Base-by-base conservation (phyloP, 805 yeast genomes). In the Metschnikowia amazonensis region DNA sequence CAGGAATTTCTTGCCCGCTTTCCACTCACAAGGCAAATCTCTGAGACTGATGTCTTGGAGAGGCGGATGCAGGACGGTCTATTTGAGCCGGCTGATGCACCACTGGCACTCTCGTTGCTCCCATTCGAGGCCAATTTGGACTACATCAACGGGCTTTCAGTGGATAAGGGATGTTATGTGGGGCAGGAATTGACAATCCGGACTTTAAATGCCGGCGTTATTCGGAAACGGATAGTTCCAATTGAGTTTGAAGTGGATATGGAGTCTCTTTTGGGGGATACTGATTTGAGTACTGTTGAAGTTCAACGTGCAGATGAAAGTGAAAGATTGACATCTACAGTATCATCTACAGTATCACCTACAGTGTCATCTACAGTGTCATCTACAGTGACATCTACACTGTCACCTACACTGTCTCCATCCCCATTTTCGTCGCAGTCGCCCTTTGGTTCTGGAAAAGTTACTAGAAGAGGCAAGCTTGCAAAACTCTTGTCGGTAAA, bases 181-280 rank as follows among this genome's bases (percentile, higher is more conserved):
- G 99, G 99, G 1, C 99, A 94, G 65, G 99, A 94, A 62, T 71
- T 94, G 42, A 90, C 97, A 0, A 89, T 90, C 14, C 76, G 99
- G 56, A 84, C 97, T 0, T 83, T 76, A 58, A 87, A 86, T 49
- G 81, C 84, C 27, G 96, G 97, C 3, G 77, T 82, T 1, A 78
- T 90, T n/a, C 74, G 95, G 25, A 89, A 90, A 57, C 71, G 98
- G 45, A 69, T 89, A 2, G 79, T 87, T 38, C 97, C 98, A 0
- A 80, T 66, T 4, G 66, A 62, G 43, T 68, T 70, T 37, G 67
- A 61, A 32, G 58, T 49, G 7, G 43, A 52, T 24, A 46, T 49
- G 17, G 36, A 41, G 13, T 16, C 24, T 1, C 25, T 50, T 5
- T 29, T 49, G 4, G 36, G 44, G 3, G 47, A 31, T 3, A 36